Conservation (phyloP, 2,329 filamentous ascomycete species). For the Colletotrichum aenigma region DNA sequence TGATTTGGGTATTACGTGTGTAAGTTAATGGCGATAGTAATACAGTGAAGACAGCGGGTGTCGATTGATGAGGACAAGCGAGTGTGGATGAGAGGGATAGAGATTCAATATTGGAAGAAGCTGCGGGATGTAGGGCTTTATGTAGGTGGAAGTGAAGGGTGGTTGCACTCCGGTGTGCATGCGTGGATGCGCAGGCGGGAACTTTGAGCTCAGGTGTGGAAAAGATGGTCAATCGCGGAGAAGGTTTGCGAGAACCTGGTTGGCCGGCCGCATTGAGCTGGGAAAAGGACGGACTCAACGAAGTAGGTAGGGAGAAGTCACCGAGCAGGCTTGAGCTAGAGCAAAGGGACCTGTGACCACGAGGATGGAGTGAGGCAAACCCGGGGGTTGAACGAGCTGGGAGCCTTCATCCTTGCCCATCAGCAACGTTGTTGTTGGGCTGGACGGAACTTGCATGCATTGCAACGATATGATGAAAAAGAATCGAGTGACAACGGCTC, state of each 20-base stretch:
- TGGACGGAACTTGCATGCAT: neutral
- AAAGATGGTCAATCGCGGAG: neutral
- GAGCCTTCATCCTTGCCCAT: neutral
- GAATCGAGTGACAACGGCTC: neutral
- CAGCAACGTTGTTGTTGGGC: neutral
- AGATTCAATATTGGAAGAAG: neutral
- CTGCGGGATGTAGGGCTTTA: slow-evolving; percentile 12
- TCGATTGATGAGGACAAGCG: neutral
- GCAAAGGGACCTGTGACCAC: neutral
- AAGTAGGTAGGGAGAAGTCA: neutral
- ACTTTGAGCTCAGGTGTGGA: neutral
- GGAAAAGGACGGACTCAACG: neutral
- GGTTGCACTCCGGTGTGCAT: neutral
- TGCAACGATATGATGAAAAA: slow-evolving; percentile 15
- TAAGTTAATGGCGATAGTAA: neutral
- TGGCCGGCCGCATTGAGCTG: neutral
- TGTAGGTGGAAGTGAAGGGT: neutral
- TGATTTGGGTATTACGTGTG: slow-evolving; percentile 1
- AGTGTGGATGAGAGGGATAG: neutral
- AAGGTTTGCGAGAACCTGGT: neutral
- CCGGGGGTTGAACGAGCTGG: neutral
- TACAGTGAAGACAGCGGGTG: neutral
- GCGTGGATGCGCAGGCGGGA: neutral
- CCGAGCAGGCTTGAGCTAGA: neutral
- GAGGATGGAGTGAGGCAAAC: neutral